Percentiles rank a stretch among this genome's conserved stretches.
phyloP scores from a whole-genome alignment of 306 rosid genomes.

The Medicago arabica region DNA sequence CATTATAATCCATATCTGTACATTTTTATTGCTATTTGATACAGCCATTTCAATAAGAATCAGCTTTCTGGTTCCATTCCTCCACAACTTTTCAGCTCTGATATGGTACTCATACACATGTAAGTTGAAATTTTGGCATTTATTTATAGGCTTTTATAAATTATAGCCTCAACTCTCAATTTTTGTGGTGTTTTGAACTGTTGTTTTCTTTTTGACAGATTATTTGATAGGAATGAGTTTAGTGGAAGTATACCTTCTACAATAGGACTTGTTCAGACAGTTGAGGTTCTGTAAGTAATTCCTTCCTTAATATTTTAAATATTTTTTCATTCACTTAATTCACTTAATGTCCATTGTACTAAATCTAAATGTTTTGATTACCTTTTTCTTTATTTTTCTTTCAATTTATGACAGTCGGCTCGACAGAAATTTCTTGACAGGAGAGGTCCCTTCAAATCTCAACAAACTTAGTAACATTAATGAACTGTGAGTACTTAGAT shows the following conservation, averaged over 20 bases:
- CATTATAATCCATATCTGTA: slow-evolving; percentile 1
- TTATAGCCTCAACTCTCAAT: slow-evolving; percentile 5
- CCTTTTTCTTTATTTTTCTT: slow-evolving; percentile 27
- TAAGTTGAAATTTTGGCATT: slow-evolving; percentile 50
- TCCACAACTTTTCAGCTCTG: slow-evolving; percentile 65
- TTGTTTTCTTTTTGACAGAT: slow-evolving; percentile 50
- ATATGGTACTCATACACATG: slow-evolving; percentile 85
- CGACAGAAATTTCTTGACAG: slow-evolving; percentile 77
- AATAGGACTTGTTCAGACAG: slow-evolving; percentile 73
- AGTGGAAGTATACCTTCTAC: slow-evolving; percentile 73
- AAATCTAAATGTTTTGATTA: not conserved
- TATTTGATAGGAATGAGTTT: slow-evolving; percentile 78
- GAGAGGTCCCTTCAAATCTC: slow-evolving; percentile 74
- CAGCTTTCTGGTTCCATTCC: slow-evolving; percentile 83
- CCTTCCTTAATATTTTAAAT: slow-evolving; percentile 26
- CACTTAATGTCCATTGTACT: slow-evolving; percentile 1
- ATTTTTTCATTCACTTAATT: not conserved
- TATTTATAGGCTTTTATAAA: not conserved
- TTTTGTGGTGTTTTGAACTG: slow-evolving; percentile 22
- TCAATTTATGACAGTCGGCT: slow-evolving; percentile 75
- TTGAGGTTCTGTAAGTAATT: slow-evolving; percentile 95
- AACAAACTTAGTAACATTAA: slow-evolving; percentile 64
- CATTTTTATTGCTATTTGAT: slow-evolving; percentile 17
- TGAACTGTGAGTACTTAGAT: slow-evolving; percentile 71
- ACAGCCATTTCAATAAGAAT: slow-evolving; percentile 98